These are phyloP conservation scores for Aphanoascus verrucosus DNA, from an alignment of 2,329 filamentous ascomycete genomes.

Conservation along the genomic window DNA sequence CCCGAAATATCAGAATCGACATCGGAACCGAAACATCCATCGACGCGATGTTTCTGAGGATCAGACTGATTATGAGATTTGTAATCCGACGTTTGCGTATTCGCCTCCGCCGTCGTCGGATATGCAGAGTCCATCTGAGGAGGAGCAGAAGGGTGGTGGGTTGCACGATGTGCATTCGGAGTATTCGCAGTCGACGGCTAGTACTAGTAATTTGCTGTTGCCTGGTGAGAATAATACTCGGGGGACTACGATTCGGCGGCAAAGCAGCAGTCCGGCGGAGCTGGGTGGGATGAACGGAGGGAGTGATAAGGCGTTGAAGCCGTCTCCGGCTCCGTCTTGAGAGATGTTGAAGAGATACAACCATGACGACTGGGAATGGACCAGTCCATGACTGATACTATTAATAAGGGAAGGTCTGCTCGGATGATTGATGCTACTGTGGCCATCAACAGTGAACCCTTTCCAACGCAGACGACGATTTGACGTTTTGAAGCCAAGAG, in stretches of 20 bases:
- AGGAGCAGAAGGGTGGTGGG: slow-evolving; percentile 15
- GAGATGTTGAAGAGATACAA: neutral
- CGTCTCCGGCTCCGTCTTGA: neutral
- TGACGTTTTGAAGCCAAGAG: too few relatives aligned
- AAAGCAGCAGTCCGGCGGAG: slow-evolving; percentile 15
- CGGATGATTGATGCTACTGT: too few relatives aligned
- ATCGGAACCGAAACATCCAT: slow-evolving; percentile 16
- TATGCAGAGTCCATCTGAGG: slow-evolving; percentile 15
- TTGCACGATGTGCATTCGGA: slow-evolving; percentile 11
- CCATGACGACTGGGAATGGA: neutral
- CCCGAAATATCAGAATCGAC: slow-evolving; percentile 22
- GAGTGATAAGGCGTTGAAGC: neutral
- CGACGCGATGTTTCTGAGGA: slow-evolving; percentile 3
- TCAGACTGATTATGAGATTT: slow-evolving; percentile 11
- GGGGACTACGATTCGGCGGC: neutral
- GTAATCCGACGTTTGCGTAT: slow-evolving; percentile 28
- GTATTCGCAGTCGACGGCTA: slow-evolving; percentile 9
- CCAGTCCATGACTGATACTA: too few relatives aligned
- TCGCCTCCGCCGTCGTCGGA: slow-evolving; percentile 30
- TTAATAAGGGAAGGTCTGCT: too few relatives aligned
- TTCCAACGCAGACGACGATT: too few relatives aligned
- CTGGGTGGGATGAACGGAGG: slow-evolving; percentile 2
- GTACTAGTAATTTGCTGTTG: slow-evolving; percentile 1
- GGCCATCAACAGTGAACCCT: too few relatives aligned
- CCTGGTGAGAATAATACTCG: neutral